Conservation (phyloP, 345 rosid genomes). For the Viola odorata region DNA sequence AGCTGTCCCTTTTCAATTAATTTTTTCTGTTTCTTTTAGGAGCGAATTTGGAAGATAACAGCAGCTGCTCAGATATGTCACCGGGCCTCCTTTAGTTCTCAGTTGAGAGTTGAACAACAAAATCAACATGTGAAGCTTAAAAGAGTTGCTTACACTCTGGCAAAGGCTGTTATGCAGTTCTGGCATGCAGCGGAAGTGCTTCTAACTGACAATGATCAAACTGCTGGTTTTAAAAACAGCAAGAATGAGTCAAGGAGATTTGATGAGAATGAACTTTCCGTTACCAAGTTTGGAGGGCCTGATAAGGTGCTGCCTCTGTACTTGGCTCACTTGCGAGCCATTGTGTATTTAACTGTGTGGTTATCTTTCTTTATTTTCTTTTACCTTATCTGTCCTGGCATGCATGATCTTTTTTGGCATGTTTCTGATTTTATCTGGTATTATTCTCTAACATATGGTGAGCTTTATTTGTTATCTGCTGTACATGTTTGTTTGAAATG, state of each 20-base stretch:
- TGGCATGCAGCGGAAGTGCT: constrained; percentile 68
- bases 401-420: too few relatives aligned
- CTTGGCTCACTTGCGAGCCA: constrained; percentile 1
- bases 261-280: constrained; percentile 27
- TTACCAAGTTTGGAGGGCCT: constrained; percentile 33
- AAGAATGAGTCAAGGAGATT: constrained; percentile 19
- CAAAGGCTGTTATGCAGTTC: constrained; percentile 80
- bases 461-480: too few relatives aligned
- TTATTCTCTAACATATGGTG: not conserved
- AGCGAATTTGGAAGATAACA: constrained; percentile 97
- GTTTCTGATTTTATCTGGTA: not conserved
- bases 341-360: not conserved
- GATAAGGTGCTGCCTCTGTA: constrained; percentile 28
- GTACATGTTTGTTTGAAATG: not conserved
- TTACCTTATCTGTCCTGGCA: not conserved
- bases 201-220: constrained; percentile 31
- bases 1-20: not conserved
- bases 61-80: constrained; percentile 90
- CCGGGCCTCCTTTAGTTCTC: constrained; percentile 57
- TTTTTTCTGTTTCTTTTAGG: constrained; percentile 39
- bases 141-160: constrained; percentile 57
- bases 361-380: not conserved
- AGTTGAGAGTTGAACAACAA: constrained; percentile 50
- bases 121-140: constrained; percentile 45
- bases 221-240: constrained; percentile 21